phyloP scores from a whole-genome alignment of 495 filamentous ascomycete species.

The Aspergillus carlsbadensis region DNA sequence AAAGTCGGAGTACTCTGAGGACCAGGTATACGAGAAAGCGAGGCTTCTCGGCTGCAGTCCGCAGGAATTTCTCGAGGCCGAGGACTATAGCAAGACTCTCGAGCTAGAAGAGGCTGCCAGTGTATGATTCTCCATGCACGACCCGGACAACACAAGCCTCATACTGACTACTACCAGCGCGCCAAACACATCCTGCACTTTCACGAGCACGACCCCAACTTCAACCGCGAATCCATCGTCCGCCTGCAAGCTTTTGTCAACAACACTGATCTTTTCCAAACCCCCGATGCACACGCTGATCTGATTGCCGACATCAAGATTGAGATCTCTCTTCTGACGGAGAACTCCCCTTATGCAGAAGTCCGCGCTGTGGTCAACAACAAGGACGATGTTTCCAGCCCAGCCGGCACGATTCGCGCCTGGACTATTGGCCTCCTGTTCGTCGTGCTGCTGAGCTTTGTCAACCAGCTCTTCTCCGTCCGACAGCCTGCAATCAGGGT shows the following conservation, averaged over 20 bases:
- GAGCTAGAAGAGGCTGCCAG: background rate
- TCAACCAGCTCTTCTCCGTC: slow-evolving; percentile 64
- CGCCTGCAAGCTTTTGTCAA: background rate
- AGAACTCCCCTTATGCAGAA: slow-evolving; percentile 45
- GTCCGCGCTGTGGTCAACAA: slow-evolving; percentile 41
- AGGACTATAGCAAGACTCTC: background rate
- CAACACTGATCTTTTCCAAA: background rate
- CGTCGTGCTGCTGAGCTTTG: slow-evolving; percentile 54
- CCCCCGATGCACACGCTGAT: background rate
- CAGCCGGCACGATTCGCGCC: too few relatives aligned
- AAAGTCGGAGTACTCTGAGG: background rate
- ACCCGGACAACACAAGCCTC: too few relatives aligned
- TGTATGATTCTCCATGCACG: background rate
- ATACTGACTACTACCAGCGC: background rate
- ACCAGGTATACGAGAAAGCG: background rate
- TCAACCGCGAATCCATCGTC: background rate
- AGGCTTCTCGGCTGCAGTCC: background rate
- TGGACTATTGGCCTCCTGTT: slow-evolving; percentile 60
- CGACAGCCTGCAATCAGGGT: slow-evolving; percentile 71
- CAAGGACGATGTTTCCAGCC: slow-evolving; percentile 57
- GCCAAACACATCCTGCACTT: background rate
- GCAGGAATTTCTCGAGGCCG: background rate
- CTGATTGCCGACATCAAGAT: too few relatives aligned
- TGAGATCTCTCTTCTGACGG: too few relatives aligned
- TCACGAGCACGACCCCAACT: background rate